A percentile compares a stretch with the other conserved stretches of the same genome.
These are phyloP conservation scores for Hagleromyces aurorensis DNA, from an alignment of 805 yeast genomes.

Conservation along the genomic window DNA sequence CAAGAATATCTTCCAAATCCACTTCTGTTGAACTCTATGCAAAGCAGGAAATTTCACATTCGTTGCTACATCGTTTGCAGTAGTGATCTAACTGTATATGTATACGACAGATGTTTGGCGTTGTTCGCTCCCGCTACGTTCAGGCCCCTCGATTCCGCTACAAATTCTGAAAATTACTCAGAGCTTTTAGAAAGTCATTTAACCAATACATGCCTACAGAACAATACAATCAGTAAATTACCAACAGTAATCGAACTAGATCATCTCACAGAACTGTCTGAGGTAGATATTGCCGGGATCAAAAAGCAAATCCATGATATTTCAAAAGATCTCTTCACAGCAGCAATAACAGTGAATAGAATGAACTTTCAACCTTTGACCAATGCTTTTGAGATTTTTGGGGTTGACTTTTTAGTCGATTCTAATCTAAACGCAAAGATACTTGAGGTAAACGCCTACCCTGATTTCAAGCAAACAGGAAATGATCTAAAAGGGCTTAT, in stretches of 20 bases:
- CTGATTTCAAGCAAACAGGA: conserved; percentile 97
- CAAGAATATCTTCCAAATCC: conserved; percentile 75
- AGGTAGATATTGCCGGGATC: conserved; percentile 35
- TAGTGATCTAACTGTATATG: conserved; percentile 71
- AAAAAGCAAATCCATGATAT: conserved; percentile 50
- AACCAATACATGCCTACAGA: conserved; percentile 90
- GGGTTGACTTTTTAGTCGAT: conserved; percentile 79
- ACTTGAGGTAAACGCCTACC: conserved; percentile 86
- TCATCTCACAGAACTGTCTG: conserved; percentile 39
- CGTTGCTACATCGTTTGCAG: conserved; percentile 72
- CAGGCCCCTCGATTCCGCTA: conserved; percentile 26
- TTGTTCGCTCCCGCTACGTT: conserved; percentile 64
- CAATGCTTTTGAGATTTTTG: conserved; percentile 82
- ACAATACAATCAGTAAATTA: conserved; percentile 31
- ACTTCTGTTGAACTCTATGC: conserved; percentile 51
- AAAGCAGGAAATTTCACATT: conserved; percentile 76
- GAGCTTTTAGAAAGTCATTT: conserved; percentile 63
- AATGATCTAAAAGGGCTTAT: conserved; percentile 58
- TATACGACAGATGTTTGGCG: conserved; percentile 71
- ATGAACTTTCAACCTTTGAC: conserved; percentile 76
- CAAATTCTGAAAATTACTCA: conserved; percentile 27
- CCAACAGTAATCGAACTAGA: conserved; percentile 58
- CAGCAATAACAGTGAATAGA: conserved; percentile 74
- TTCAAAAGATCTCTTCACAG: conserved; percentile 64
- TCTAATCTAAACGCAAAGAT: conserved; percentile 45